A percentile compares a stretch with the other conserved stretches of the same genome.
Evolutionary conservation across 176 grass and related monocot species (phyloP).

Genomic region (Oryza brachyantha): DNA sequence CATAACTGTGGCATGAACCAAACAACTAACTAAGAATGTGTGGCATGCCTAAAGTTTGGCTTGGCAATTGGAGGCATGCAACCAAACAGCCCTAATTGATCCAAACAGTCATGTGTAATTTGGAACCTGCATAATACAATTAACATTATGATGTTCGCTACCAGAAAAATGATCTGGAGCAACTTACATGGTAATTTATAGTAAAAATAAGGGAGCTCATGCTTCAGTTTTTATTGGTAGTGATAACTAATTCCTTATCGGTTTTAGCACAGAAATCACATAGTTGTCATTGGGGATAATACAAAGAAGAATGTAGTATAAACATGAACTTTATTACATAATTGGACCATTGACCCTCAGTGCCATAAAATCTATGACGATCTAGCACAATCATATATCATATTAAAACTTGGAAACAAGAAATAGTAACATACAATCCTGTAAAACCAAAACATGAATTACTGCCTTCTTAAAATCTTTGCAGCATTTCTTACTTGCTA

Average conservation of each 20-base stretch:
- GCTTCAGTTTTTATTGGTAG: neutral
- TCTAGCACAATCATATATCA: constrained; percentile 9
- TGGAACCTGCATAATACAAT: neutral
- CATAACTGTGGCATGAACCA: too few relatives aligned
- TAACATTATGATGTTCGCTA: constrained; percentile 3
- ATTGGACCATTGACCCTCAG: neutral
- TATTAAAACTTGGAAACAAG: constrained; percentile 26
- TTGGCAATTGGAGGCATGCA: too few relatives aligned
- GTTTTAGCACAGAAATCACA: neutral
- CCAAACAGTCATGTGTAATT: neutral
- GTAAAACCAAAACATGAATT: constrained; percentile 16
- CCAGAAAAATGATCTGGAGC: constrained; percentile 13
- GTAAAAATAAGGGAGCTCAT: neutral
- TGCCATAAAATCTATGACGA: neutral
- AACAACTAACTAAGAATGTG: too few relatives aligned
- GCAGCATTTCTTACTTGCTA: constrained; percentile 77
- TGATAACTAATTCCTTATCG: neutral
- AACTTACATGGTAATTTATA: constrained; percentile 7
- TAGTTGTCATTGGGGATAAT: constrained; percentile 7
- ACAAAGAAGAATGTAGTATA: constrained; percentile 11
- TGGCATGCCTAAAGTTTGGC: too few relatives aligned
- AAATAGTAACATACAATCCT: constrained; percentile 6
- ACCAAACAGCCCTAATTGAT: neutral
- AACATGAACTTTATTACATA: constrained; percentile 3
- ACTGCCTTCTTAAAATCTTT: constrained; percentile 13